Conservation (phyloP, 148 eudicot genomes). For the Fallopia convolvulus region DNA sequence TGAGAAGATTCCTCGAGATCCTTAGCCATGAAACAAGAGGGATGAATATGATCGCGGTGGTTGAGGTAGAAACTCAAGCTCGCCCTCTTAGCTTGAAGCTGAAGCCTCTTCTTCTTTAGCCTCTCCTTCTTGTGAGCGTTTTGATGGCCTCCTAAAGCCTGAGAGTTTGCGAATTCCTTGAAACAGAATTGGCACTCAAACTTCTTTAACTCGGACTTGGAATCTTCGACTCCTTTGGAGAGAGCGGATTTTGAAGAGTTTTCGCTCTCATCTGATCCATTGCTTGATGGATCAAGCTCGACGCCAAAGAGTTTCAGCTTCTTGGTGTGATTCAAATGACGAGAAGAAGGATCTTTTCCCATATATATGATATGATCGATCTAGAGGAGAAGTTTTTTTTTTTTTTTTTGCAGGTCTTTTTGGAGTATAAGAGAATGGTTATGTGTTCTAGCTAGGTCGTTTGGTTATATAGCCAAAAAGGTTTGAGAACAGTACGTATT, state of each 20-base stretch:
- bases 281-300: neutral
- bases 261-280: neutral
- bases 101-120: conserved; percentile 1
- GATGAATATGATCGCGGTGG: neutral
- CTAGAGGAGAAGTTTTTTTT: neutral
- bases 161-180: conserved; percentile 5
- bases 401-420: neutral
- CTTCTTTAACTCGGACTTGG: neutral
- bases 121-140: conserved; percentile 12
- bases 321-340: neutral
- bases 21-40: neutral
- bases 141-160: conserved; percentile 9
- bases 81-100: conserved; percentile 8
- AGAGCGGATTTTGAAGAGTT: neutral
- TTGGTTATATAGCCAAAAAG: neutral
- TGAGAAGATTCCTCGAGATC: neutral
- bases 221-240: too few species aligned
- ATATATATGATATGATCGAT: neutral
- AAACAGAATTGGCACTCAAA: conserved; percentile 6
- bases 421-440: neutral
- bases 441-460: neutral
- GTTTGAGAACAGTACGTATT: neutral
- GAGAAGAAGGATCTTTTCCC: neutral
- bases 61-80: neutral
- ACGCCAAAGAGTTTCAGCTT: conserved; percentile 3